Base-by-base conservation (phyloP, 192 early-diverging fungal species). In the Coemansia sp. region DNA sequence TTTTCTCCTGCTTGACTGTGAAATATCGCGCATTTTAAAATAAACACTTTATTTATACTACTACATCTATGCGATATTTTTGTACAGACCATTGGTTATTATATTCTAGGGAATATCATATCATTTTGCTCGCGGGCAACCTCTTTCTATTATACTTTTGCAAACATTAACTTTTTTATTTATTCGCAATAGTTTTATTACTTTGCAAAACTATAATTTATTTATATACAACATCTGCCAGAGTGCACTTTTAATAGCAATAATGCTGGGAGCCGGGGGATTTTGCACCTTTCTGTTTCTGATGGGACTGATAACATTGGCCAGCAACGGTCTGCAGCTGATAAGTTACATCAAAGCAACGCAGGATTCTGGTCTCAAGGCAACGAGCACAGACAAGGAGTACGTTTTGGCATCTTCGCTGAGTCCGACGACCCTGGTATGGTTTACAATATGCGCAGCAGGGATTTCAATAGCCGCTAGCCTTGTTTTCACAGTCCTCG, bases 211-310 rank as follows among this genome's bases (percentile, higher is more conserved):
- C n/a, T n/a, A 51, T 51, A 25, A 19, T 11, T 2, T 19, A 13
- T 51, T 25, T 51, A 23, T 27, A 25, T 27, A 19, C 2, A 1
- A 27, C 4, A n/a, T n/a, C n/a, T n/a, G n/a, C n/a, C n/a, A n/a
- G 7, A 18, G 8, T 30, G 8, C 14, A 36, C 20, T 22, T 5
- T 30, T 35, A 30, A 32, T 35, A n/a, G 20, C 4, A 11, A 30
- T 2, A 35, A 48, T 59, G 48, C 62, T 78, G 63, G 65, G 67
- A 32, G 62, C 63, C 19, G 69, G 75, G 28, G 60, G 55, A 16
- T 72, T 60, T 57, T 64, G 70, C 45, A 68, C 67, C 10, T 51
- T 78, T n/a, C 57, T 78, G 35, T 78, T 78, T 63, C 48, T 49
- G 42, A 45, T 78, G 6, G 70, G 64, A 6, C 25, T 78, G 24